Base-by-base conservation (phyloP, 1,284 basidiomycete species). In the Fomes fomentarius region DNA sequence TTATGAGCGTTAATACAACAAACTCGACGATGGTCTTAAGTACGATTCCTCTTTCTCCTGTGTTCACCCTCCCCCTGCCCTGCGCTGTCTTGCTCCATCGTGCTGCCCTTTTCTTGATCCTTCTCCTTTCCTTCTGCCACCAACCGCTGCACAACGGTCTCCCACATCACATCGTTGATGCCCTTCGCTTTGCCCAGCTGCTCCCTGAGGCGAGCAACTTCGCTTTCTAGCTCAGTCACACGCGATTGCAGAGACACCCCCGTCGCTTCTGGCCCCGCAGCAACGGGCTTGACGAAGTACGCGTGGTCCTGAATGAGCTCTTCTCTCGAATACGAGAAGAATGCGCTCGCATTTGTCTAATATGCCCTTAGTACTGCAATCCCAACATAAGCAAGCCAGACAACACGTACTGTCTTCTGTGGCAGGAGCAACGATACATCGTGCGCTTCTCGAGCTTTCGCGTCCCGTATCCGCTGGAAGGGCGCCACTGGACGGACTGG, bases 91-190 rank as follows among this genome's bases (percentile, higher is more conserved):
- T 56, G 56, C 22, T 24, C 48, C 15, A 46, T 39, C 19, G 40
- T 12, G 7, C 15, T 41, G 21, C 47, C 42, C 21, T 39, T 47
- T 12, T 52, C 43, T 25, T 33, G 43, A 48, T 54, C 56, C 40
- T 63, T 65, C 46, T 64, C 67, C 53, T 73, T 72, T 21, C 70
- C 72, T 49, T 76, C 72, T 24, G 70, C 68, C 4, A 87, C 71
- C n/a, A 84, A 69, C 50, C 73, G 79, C 58, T 85, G 82, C 26
- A 91, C 86, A 3, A 95, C 82, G 1, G 81, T 83, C 61, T 90
- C 88, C 94, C 94, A 96, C 88, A 96, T 95, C 47, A 82, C 79
- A 65, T 95, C 92, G 62, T 96, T 96, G 53, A 95, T 80, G 30
- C 85, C 83, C 65, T 92, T 91, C 4, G 94, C 94, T 67, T 85